Evolutionary conservation across 768 basidiomycete species (phyloP), one percentile per base, ranked within the genome.

Genomic region (Tulasnella sp.): DNA sequence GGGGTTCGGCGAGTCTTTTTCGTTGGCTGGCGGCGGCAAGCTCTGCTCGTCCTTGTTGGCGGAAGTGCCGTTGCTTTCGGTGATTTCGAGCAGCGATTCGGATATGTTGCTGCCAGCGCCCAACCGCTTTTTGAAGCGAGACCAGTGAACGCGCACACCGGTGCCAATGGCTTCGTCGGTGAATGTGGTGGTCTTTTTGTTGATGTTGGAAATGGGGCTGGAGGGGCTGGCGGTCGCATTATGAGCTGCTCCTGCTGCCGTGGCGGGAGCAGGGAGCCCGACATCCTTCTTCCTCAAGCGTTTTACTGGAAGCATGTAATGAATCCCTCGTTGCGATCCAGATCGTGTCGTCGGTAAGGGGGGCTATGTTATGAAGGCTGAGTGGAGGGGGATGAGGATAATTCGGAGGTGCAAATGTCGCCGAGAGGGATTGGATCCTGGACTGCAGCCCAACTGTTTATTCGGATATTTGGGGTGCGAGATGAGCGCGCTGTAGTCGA

Each of bases 101-200:
- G 71, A 72, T 16, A 47, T 59, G 37, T 39, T 65, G 39, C 71
- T 72, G 34, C 62, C 62, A 17, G 64, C 62, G 0, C 69, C 69
- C 69, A 72, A 40, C 22, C 71, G 71, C 39, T 72, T 72, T 39
- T 72, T 72, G 62, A 72, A 72, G 26, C 71, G 52, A 12, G 59
- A 39, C 71, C 71, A 72, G 22, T 72, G 71, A 5, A 72, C 71
- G 16, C 71, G 59, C 14, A 72, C 22, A 8, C 35, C 41, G 7
- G 69, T 52, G 19, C 41, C 41, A n/a, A 70, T 35, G 12, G 35
- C 47, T 44, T 65, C 64, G 64, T 65, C 64, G 19, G 52, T 32
- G 64, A 65, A 65, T 9, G 64, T 65, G 64, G 64, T 65, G 0
- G 19, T 65, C 39, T 65, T 65, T 36, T 40, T 40, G 64, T 65